Base-by-base conservation (phyloP, 202 grass and related monocot species). In the Dendrocalamus latiflorus region DNA sequence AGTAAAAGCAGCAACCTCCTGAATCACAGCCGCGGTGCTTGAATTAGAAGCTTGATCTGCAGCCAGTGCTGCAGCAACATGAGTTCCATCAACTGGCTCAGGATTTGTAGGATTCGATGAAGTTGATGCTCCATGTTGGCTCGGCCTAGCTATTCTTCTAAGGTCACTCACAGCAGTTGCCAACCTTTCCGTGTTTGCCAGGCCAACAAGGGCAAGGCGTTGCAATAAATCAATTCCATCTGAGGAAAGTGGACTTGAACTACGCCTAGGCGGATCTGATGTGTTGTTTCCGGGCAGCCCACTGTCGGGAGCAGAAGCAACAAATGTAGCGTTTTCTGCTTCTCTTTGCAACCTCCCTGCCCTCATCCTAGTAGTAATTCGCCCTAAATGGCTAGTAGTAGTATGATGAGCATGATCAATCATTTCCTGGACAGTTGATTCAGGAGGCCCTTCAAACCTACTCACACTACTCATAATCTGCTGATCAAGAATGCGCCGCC, bases 21-120 rank as follows among this genome's bases (percentile, higher is more conserved):
- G 93, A 90, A 98, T 98, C 25, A 93, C 89, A 75, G 95, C 95
- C 95, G 95, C 95, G 75, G 95, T 98, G 75, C 95, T 98, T 30
- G 95, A 98, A 81, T 90, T 92, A 78, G 95, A 98, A 41, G 83
- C 93, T 77, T 93, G 95, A 72, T 98, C 95, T 44, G 91, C 91
- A 74, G 87, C 69, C 16, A 91, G 65, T 24, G 87, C 69, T 17
- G 65, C 62, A 30, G 79, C 83, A 53, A 82, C 86, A 68, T 87
- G 81, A 60, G 43, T 47, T 75, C 77, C 85, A 80, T 75, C 84
- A 44, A 65, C 15, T 0, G 34, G 71, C 65, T 90, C 91, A 2
- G 75, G 79, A 65, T 86, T 90, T 75, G 55, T 0, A 30, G 30
- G 30, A 30, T 30, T 30, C 30, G 30, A 83, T 28, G 84, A 87